Evolutionary conservation across 179 eudicot species (phyloP).

Genomic region (Drosera spatulata): DNA sequence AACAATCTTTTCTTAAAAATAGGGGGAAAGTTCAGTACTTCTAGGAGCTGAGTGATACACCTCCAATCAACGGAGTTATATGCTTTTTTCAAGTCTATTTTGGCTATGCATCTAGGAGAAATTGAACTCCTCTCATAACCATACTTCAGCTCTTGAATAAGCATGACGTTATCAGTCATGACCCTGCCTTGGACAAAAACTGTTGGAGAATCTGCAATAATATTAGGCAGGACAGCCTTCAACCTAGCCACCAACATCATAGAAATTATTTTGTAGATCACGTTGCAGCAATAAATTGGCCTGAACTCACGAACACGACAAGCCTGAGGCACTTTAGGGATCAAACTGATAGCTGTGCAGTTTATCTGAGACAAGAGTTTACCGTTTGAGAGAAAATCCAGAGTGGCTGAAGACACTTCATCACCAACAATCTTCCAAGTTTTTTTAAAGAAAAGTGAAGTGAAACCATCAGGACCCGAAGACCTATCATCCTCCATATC

Average conservation of each 20-base stretch:
- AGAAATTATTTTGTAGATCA: neutral
- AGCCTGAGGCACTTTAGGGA: neutral
- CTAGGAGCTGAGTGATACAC: neutral
- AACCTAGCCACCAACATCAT: neutral
- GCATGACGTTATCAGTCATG: neutral
- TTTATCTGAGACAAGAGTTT: neutral
- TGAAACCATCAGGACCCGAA: too few species aligned
- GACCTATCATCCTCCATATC: too few species aligned
- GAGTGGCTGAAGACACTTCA: too few species aligned
- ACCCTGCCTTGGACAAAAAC: neutral
- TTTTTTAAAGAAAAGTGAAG: too few species aligned
- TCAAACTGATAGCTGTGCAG: neutral
- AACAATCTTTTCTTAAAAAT: neutral
- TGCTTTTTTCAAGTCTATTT: constrained; percentile 2
- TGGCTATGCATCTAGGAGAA: neutral
- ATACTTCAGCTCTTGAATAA: neutral
- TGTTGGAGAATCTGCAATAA: neutral
- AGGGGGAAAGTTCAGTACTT: neutral
- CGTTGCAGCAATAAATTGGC: neutral
- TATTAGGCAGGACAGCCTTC: neutral
- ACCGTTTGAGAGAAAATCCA: too few species aligned
- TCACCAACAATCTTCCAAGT: too few species aligned
- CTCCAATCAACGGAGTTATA: constrained; percentile 1
- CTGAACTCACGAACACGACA: neutral
- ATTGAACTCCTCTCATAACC: neutral